Conservation (phyloP, 257 asterid species). For the Nyctanthes arbortristis region DNA sequence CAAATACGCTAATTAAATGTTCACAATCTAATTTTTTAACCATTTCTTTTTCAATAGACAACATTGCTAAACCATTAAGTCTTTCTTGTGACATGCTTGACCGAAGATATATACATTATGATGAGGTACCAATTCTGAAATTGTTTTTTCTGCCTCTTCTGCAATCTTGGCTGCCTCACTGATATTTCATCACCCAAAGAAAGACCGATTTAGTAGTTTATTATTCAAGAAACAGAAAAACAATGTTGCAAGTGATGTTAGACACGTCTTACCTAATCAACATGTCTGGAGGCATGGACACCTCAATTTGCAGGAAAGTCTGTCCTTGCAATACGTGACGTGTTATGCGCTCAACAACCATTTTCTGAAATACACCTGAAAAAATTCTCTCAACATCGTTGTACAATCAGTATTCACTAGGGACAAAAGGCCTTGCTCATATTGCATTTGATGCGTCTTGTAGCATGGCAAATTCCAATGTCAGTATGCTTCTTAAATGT, state of each 20-base stretch:
- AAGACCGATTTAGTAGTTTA: slow-evolving; percentile 1
- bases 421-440: not conserved
- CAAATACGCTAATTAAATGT: too few relatives aligned
- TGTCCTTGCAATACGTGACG: slow-evolving; percentile 87
- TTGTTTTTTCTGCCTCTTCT: slow-evolving; percentile 64
- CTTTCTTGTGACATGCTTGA: too few relatives aligned
- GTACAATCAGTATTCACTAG: not conserved
- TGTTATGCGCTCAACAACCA: slow-evolving; percentile 67
- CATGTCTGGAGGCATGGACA: slow-evolving; percentile 72
- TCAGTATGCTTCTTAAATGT: not conserved
- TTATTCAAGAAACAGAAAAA: not conserved
- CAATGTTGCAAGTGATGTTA: not conserved
- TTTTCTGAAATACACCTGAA: slow-evolving; percentile 51
- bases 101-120: slow-evolving; percentile 51
- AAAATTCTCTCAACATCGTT: not conserved
- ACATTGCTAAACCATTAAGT: too few relatives aligned
- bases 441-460: too few relatives aligned
- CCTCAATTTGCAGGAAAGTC: slow-evolving; percentile 77
- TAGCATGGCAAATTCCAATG: not conserved
- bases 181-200: slow-evolving; percentile 13
- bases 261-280: slow-evolving; percentile 51
- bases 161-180: slow-evolving; percentile 77
- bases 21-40: too few relatives aligned
- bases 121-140: slow-evolving; percentile 50
- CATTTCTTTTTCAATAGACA: too few relatives aligned